These are phyloP conservation scores for Verticillium albo-atrum DNA, from an alignment of 2,329 filamentous ascomycete genomes.

Conservation along the genomic window DNA sequence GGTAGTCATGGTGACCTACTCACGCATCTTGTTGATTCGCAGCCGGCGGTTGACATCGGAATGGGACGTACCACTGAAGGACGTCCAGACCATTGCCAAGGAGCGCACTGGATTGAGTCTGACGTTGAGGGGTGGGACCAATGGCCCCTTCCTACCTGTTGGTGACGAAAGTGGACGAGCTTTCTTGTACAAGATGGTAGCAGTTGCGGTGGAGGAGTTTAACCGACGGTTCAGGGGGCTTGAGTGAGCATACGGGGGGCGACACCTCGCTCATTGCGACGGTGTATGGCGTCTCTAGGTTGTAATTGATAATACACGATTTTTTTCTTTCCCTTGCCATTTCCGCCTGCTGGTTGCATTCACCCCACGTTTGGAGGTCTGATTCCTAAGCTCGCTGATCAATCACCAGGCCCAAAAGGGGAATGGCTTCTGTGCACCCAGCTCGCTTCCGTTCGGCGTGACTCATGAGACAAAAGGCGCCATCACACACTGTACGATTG, in stretches of 20 bases:
- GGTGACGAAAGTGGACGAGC: conserved; percentile 73
- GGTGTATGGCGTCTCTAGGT: not conserved
- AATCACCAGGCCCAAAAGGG: not conserved
- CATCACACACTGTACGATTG: not conserved
- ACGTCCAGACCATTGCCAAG: conserved; percentile 95
- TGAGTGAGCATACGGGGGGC: conserved; percentile 18
- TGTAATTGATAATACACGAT: not conserved
- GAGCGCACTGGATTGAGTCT: conserved; percentile 92
- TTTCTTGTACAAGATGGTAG: conserved; percentile 62
- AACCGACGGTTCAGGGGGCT: conserved; percentile 54
- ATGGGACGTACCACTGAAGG: conserved; percentile 94
- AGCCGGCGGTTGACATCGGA: conserved; percentile 81
- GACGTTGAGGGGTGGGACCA: conserved; percentile 80
- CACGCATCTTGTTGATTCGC: conserved; percentile 83
- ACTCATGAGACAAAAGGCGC: not conserved
- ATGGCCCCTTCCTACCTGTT: conserved; percentile 92
- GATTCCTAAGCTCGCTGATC: not conserved
- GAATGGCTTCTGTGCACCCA: not conserved
- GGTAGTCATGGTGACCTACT: conserved; percentile 84
- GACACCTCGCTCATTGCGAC: not conserved
- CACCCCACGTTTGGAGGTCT: not conserved
- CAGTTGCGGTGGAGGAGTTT: conserved; percentile 62
- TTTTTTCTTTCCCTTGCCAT: not conserved
- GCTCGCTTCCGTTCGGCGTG: not conserved
- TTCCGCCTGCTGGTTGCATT: not conserved